Evolutionary conservation across 2,329 filamentous ascomycete genomes (phyloP).

Genomic region (Alternaria gaisen): DNA sequence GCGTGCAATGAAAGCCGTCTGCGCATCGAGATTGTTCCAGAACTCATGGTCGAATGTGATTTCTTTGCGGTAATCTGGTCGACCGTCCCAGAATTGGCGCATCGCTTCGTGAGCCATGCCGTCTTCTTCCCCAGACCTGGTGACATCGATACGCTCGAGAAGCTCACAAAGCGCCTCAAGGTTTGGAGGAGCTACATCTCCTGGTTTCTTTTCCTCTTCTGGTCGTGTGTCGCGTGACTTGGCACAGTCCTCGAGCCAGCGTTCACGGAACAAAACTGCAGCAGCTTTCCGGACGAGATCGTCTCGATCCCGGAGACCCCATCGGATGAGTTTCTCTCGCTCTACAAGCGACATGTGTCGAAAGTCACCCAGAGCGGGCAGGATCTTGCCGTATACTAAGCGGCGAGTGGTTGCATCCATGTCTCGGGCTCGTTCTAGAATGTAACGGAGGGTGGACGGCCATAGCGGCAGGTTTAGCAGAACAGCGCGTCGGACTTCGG

Average conservation of each 20-base stretch:
- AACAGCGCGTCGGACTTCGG: slow-evolving; percentile 88
- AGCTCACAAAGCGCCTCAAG: slow-evolving; percentile 89
- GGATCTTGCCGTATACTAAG: slow-evolving; percentile 83
- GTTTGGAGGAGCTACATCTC: slow-evolving; percentile 55
- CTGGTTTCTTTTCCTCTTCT: slow-evolving; percentile 62
- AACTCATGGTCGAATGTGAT: slow-evolving; percentile 77
- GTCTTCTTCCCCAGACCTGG: slow-evolving; percentile 87
- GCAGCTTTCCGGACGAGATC: slow-evolving; percentile 94
- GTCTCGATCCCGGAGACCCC: slow-evolving; percentile 93
- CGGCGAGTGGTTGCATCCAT: slow-evolving; percentile 84
- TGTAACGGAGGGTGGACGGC: slow-evolving; percentile 80
- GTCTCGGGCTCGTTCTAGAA: slow-evolving; percentile 90
- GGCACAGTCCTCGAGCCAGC: slow-evolving; percentile 98
- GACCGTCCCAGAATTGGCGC: slow-evolving; percentile 94
- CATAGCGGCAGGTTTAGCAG: slow-evolving; percentile 90
- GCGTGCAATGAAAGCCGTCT: slow-evolving; percentile 87
- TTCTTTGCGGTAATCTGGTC: slow-evolving; percentile 80
- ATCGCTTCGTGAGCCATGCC: slow-evolving; percentile 94
- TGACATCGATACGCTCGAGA: slow-evolving; percentile 90
- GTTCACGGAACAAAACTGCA: slow-evolving; percentile 86
- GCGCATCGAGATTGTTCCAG: slow-evolving; percentile 82
- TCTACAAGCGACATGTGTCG: slow-evolving; percentile 91
- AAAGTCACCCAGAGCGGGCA: slow-evolving; percentile 93
- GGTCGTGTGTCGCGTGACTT: slow-evolving; percentile 69
- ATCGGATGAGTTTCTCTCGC: slow-evolving; percentile 92